phyloP scores from a whole-genome alignment of 2,329 filamentous ascomycete species.

The Gaeumannomyces tritici region DNA sequence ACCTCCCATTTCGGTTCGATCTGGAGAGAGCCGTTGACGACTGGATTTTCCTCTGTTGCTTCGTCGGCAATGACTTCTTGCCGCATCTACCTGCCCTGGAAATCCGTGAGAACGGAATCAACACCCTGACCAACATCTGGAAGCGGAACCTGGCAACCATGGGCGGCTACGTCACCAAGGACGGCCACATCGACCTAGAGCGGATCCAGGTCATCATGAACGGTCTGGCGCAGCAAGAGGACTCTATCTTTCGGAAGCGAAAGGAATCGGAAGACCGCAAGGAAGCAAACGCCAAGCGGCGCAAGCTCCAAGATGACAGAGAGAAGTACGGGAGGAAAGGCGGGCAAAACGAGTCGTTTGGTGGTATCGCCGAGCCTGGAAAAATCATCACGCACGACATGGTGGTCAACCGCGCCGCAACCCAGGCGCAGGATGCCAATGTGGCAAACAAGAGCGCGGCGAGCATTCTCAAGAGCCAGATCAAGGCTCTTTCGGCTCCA shows the following conservation, averaged over 20 bases:
- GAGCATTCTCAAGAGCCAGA: slow-evolving; percentile 71
- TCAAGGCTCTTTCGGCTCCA: slow-evolving; percentile 41
- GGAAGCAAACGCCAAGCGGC: slow-evolving; percentile 68
- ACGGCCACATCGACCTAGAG: slow-evolving; percentile 81
- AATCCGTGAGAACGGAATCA: slow-evolving; percentile 94
- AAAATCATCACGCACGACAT: slow-evolving; percentile 73
- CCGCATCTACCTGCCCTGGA: slow-evolving; percentile 95
- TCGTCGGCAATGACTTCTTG: slow-evolving; percentile 96
- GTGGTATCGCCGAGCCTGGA: slow-evolving; percentile 16
- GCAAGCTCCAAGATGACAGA: slow-evolving; percentile 58
- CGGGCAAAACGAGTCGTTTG: neutral
- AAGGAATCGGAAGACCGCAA: slow-evolving; percentile 78
- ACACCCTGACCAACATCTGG: slow-evolving; percentile 95
- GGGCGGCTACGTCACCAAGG: slow-evolving; percentile 93
- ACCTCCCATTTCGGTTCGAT: slow-evolving; percentile 81
- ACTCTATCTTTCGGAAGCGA: slow-evolving; percentile 81
- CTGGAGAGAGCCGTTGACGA: slow-evolving; percentile 91
- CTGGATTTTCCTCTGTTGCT: slow-evolving; percentile 99
- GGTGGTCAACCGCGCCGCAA: slow-evolving; percentile 63
- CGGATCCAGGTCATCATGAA: slow-evolving; percentile 81
- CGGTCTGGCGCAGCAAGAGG: slow-evolving; percentile 85
- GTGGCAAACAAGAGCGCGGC: slow-evolving; percentile 91
- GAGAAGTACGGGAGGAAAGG: slow-evolving; percentile 5
- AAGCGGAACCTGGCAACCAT: slow-evolving; percentile 82
- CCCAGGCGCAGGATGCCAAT: slow-evolving; percentile 52